Evolutionary conservation across 345 rosid species (phyloP), one percentile per base, ranked within the genome.

Genomic region (Euphorbia pulcherrima): DNA sequence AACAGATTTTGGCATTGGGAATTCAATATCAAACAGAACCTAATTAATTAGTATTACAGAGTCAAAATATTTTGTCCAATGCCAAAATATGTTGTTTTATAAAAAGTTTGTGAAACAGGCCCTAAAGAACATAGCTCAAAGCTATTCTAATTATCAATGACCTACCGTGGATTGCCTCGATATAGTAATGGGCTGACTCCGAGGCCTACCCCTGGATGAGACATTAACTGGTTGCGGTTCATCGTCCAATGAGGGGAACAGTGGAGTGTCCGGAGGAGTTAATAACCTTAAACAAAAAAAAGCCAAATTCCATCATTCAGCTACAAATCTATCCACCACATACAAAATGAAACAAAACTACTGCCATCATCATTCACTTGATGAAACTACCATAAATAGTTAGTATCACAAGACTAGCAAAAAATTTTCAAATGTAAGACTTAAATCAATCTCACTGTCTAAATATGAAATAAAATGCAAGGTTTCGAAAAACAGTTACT

Each of bases 221-320:
- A 74, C 80, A 83, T 73, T 83, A 65, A 80, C 81, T 62, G 84
- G 76, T 18, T 76, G 83, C 6, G 89, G 89, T 62, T 88, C 93
- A 68, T 94, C 96, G 54, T 94, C 97, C 92, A 94, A 66, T 1
- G 93, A 91, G 67, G 87, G 93, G 77, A 94, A 94, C 67, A 94
- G 97, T 2, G 99, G 99, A 57, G 99, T 89, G 57, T 94, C 97
- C 0, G 99, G 99, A 64, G 99, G 97, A 79, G 97, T 91, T 83
- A 91, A 77, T 71, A 94, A 84, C 99, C 99, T 94, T 80, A 68
- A 75, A 81, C 74, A 73, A 76, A 62, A n/a, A 84, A 44, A 44
- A 77, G 48, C 68, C 37, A 29, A n/a, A 77, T 64, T 71, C 64
- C 51, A 68, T 82, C 74, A 87, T 75, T 62, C 53, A 75, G 74